phyloP scores from a whole-genome alignment of 2,329 filamentous ascomycete genomes.

The Chrysoporthe puriensis region DNA sequence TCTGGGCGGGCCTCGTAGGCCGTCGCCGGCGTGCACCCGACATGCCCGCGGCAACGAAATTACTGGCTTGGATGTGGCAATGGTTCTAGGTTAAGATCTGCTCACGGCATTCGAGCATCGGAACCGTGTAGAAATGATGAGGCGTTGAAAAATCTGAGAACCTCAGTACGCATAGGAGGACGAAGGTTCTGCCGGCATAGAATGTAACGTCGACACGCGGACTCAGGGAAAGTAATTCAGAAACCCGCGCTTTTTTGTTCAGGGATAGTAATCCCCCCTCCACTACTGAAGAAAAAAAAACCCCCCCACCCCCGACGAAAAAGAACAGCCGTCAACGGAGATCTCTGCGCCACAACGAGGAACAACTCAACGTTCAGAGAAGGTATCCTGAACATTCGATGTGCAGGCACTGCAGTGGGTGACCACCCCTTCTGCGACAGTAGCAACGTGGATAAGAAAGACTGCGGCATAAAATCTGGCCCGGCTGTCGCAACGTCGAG shows the following conservation, averaged over 20 bases:
- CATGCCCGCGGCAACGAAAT: background rate
- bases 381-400: too few species aligned
- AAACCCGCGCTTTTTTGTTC: too few species aligned
- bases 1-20: background rate
- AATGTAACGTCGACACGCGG: constrained; percentile 16
- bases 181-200: constrained; percentile 8
- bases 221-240: background rate
- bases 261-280: too few species aligned
- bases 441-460: too few species aligned
- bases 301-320: too few species aligned
- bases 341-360: too few species aligned
- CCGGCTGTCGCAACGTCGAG: too few species aligned
- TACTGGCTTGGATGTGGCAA: background rate
- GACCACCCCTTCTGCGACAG: too few species aligned
- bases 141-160: background rate
- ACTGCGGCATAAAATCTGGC: too few species aligned
- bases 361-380: too few species aligned
- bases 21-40: background rate
- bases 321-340: too few species aligned
- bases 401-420: too few species aligned
- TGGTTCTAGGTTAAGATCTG: background rate
- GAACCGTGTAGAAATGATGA: background rate
- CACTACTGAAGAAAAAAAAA: background rate
- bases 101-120: background rate
- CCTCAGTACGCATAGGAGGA: background rate